Conservation (phyloP, 2,329 filamentous ascomycete genomes). For the Fusarium albosuccineum region DNA sequence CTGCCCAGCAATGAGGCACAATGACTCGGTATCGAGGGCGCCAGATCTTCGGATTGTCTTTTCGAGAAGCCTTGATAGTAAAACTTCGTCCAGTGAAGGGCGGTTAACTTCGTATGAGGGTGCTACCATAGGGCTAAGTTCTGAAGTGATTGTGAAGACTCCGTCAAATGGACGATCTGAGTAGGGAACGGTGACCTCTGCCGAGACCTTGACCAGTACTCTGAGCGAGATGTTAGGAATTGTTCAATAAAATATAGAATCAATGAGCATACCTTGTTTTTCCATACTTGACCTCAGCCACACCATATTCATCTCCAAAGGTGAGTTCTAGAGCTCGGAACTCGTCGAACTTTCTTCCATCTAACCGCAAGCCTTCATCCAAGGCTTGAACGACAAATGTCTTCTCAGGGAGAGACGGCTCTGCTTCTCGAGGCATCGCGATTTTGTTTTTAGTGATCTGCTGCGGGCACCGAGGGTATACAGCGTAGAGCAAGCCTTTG, state of each 20-base stretch:
- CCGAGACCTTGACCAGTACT: slow-evolving; percentile 85
- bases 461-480: slow-evolving; percentile 15
- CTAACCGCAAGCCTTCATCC: slow-evolving; percentile 82
- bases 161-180: slow-evolving; percentile 94
- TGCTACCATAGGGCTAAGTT: slow-evolving; percentile 92
- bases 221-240: slow-evolving; percentile 59
- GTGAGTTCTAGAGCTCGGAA: slow-evolving; percentile 82
- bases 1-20: slow-evolving; percentile 90
- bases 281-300: slow-evolving; percentile 87
- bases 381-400: slow-evolving; percentile 88
- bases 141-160: slow-evolving; percentile 91
- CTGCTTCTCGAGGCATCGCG: slow-evolving; percentile 90
- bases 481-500: background rate
- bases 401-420: slow-evolving; percentile 90
- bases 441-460: slow-evolving; percentile 27
- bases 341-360: slow-evolving; percentile 84
- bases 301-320: slow-evolving; percentile 92
- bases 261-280: slow-evolving; percentile 79
- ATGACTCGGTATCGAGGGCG: slow-evolving; percentile 93
- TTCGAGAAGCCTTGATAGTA: slow-evolving; percentile 90
- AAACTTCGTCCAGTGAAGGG: slow-evolving; percentile 84
- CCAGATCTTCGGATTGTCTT: slow-evolving; percentile 93
- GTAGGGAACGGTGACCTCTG: slow-evolving; percentile 88
- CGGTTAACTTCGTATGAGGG: slow-evolving; percentile 90
- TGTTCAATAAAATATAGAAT: background rate